A percentile compares a stretch with the other conserved stretches of the same genome.
phyloP scores from a whole-genome alignment of 352 stramenopile species.

The Pythium aphanidermatum region DNA sequence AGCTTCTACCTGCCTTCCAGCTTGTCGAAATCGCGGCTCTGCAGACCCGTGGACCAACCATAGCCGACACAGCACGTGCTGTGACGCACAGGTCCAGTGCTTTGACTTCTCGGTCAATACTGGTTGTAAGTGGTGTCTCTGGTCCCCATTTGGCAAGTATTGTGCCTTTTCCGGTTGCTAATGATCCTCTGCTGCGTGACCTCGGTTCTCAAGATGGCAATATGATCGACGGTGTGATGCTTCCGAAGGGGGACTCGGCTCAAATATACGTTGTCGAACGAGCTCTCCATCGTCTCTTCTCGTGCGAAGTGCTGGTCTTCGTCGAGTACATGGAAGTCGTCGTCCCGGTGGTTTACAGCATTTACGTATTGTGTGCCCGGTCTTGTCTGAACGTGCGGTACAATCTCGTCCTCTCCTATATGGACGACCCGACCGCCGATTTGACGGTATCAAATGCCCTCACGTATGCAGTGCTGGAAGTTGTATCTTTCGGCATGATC shows the following conservation, averaged over 20 bases:
- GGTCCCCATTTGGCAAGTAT: no score
- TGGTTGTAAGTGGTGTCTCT: no score
- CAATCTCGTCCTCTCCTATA: conserved; percentile 2
- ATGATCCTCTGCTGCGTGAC: no score
- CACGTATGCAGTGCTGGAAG: conserved; percentile 28
- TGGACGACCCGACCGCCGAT: not conserved
- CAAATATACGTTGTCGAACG: conserved; percentile 5
- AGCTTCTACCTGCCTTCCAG: conserved; percentile 1
- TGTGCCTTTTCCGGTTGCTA: no score
- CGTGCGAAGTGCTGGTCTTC: conserved; percentile 13
- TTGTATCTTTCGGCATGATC: conserved; percentile 23
- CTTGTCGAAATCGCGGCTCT: conserved; percentile 3
- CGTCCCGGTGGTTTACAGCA: not conserved
- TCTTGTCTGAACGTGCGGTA: not conserved
- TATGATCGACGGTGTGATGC: no score
- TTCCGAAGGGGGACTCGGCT: no score
- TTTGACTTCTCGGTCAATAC: no score
- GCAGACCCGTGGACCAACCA: not conserved
- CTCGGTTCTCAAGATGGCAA: no score
- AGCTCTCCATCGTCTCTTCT: conserved; percentile 15
- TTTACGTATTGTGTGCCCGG: not conserved
- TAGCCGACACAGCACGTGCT: no score
- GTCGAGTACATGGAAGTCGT: conserved; percentile 15
- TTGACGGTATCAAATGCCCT: not conserved
- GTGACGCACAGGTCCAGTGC: not conserved